These are phyloP conservation scores for Incumbomyces delicatus DNA, from an alignment of 2,329 filamentous ascomycete genomes.

Conservation along the genomic window DNA sequence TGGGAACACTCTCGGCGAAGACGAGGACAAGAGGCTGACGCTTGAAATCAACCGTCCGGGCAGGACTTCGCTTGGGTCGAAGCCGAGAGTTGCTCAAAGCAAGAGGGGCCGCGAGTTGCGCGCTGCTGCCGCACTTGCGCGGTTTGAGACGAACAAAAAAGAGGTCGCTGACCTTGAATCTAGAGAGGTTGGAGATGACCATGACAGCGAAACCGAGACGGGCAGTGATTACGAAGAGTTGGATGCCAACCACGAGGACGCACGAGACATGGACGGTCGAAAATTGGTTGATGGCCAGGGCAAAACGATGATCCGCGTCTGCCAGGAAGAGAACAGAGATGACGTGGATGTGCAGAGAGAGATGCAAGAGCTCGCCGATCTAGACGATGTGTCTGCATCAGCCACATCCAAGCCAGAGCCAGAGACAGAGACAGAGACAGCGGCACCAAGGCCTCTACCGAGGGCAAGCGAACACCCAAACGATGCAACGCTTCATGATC, in stretches of 20 bases:
- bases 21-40: constrained; percentile 54
- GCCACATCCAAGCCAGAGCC: constrained; percentile 8
- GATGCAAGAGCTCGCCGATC: constrained; percentile 54
- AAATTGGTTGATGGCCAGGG: constrained; percentile 58
- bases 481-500: background rate
- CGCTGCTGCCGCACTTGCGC: constrained; percentile 64
- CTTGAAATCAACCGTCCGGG: constrained; percentile 53
- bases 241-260: constrained; percentile 40
- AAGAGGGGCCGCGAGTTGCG: constrained; percentile 64
- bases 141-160: constrained; percentile 48
- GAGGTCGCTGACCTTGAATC: constrained; percentile 21
- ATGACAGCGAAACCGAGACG: constrained; percentile 34
- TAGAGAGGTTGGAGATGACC: constrained; percentile 27
- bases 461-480: background rate
- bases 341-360: constrained; percentile 53
- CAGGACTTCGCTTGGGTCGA: constrained; percentile 42
- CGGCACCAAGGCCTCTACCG: background rate
- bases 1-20: constrained; percentile 59
- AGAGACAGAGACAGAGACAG: background rate
- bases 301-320: constrained; percentile 61
- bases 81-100: constrained; percentile 65
- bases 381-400: constrained; percentile 23
- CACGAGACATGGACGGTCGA: constrained; percentile 55
- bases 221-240: constrained; percentile 24
- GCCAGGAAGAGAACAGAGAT: constrained; percentile 57